Evolutionary conservation across 495 filamentous ascomycete genomes (phyloP), one percentile per base, ranked within the genome.

Genomic region (Podospora fimiseda): DNA sequence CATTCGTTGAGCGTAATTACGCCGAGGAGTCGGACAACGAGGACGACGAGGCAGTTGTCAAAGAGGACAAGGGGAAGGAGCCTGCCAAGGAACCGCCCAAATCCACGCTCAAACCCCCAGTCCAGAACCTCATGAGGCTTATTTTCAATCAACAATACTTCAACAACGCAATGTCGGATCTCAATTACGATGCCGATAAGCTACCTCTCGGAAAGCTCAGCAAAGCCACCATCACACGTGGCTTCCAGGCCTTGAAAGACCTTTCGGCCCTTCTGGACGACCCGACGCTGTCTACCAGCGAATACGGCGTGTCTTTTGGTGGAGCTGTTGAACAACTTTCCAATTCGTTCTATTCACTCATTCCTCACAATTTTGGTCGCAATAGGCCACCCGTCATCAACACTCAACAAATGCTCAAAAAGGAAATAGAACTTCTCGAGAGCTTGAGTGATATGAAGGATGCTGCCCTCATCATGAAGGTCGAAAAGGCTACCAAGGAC

Each of bases 141-240:
- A 92, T 95, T 53, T 95, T 95, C 76, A 91, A 93, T 59, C 71
- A 79, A 49, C 60, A 83, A 37, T 79, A 83, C 58, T 85, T 89
- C 65, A 63, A 75, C n/a, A 71, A 73, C 2, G 74, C 80, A 2
- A 82, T 94, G 80, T 67, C 72, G 1, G 74, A 78, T 2, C 73
- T 93, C 62, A 84, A 84, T 9, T 94, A 93, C 60, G 86, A 94
- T 57, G 78, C 79, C 1, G 69, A 81, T 42, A 93, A 93, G 63
- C 67, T 95, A 9, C 89, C 90, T 0, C 74, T 94, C 14, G 90
- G 89, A 11, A 91, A 93, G 57, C 78, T 95, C 16, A 86, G 85
- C 68, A 89, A 89, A 52, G 64, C 76, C 5, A 91, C 87, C 13
- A 80, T 95, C 46, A 74, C 73, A 18, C 70, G 72, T 0, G 90